Conservation (phyloP, 2,329 filamentous ascomycete genomes). For the Pleomassaria siparia region DNA sequence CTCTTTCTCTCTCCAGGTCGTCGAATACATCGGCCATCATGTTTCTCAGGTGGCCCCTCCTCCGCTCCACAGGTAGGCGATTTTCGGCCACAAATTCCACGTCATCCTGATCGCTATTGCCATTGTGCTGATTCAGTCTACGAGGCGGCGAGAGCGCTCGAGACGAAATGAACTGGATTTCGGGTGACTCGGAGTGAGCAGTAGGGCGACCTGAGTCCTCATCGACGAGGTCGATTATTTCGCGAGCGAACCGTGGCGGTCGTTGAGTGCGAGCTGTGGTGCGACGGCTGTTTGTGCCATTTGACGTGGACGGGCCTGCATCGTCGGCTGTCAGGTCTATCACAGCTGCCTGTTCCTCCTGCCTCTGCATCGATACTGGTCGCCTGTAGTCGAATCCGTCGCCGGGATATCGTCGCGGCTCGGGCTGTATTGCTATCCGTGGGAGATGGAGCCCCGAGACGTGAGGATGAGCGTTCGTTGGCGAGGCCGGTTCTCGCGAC, state of each 20-base stretch:
- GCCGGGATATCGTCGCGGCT: slow-evolving; percentile 46
- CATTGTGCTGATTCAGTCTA: neutral
- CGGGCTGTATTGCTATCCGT: slow-evolving; percentile 22
- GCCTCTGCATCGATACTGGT: slow-evolving; percentile 46
- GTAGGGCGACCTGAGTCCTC: slow-evolving; percentile 14
- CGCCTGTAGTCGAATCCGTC: slow-evolving; percentile 59
- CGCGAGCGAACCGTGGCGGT: slow-evolving; percentile 45
- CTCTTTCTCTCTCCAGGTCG: slow-evolving; percentile 7
- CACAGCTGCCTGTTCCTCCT: slow-evolving; percentile 13
- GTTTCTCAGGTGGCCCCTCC: slow-evolving; percentile 20
- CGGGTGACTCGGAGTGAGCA: slow-evolving; percentile 39
- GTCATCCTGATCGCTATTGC: slow-evolving; percentile 28
- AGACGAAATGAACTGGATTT: slow-evolving; percentile 52
- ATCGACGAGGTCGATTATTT: slow-evolving; percentile 49
- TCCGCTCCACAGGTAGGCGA: slow-evolving; percentile 23
- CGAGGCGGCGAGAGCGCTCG: slow-evolving; percentile 23
- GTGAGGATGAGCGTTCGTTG: slow-evolving; percentile 12
- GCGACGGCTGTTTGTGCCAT: slow-evolving; percentile 11
- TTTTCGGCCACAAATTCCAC: slow-evolving; percentile 33
- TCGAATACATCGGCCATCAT: slow-evolving; percentile 22
- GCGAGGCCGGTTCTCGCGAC: slow-evolving; percentile 15
- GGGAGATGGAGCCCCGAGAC: slow-evolving; percentile 25
- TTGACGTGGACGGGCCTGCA: slow-evolving; percentile 15
- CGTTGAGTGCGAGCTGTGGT: slow-evolving; percentile 33
- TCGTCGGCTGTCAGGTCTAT: slow-evolving; percentile 45